Conservation (phyloP, 257 asterid genomes). For the Parsonsia alboflavescens region DNA sequence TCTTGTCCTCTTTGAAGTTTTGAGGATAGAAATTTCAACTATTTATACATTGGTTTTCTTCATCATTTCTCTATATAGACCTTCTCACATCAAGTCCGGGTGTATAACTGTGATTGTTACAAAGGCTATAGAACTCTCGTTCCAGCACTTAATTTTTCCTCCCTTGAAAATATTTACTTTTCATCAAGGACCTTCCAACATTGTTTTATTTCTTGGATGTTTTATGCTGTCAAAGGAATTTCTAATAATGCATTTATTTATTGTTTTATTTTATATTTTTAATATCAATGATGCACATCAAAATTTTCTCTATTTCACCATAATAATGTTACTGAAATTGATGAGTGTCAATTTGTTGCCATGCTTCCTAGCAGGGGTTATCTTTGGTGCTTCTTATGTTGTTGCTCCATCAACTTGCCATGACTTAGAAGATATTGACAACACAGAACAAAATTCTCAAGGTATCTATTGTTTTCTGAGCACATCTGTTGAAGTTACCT, state of each 20-base stretch:
- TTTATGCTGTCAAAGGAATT: constrained; percentile 4
- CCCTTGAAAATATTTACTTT: background rate
- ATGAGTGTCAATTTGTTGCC: background rate
- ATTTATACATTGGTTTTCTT: background rate
- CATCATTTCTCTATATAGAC: constrained; percentile 2
- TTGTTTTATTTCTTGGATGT: background rate
- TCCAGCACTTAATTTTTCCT: background rate
- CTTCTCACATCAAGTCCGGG: background rate
- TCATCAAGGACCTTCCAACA: background rate
- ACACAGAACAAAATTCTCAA: constrained; percentile 47
- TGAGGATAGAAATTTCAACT: background rate
- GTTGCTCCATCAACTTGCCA: constrained; percentile 55
- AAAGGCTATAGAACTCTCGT: constrained; percentile 3
- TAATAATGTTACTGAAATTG: constrained; percentile 1
- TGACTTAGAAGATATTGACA: constrained; percentile 48
- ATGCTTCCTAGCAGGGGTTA: constrained; percentile 49
- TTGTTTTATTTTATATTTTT: constrained; percentile 2
- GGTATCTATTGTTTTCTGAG: constrained; percentile 28
- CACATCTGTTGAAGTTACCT: background rate
- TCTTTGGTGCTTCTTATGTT: constrained; percentile 59
- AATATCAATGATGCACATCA: background rate
- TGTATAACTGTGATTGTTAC: background rate
- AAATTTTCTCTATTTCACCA: constrained; percentile 7
- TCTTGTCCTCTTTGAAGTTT: background rate
- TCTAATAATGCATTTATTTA: background rate